Base-by-base conservation (phyloP, 345 rosid species). In the Cardamine occulta region DNA sequence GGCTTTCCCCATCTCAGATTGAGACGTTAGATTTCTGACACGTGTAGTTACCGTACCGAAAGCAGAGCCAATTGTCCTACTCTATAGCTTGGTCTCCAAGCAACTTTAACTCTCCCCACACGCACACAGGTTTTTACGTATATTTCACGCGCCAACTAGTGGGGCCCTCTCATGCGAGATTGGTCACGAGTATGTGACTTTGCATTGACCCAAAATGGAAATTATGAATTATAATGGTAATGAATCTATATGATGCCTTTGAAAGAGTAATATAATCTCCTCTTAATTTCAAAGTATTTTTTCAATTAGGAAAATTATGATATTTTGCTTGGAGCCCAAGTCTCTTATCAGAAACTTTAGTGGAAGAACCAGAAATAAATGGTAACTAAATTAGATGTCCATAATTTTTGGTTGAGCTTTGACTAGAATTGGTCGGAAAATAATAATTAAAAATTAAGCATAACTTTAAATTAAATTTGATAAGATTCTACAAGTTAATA, bases 1-100 rank as follows among this genome's bases (percentile, higher is more conserved):
- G 80, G 72, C 76, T 63, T 56, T 70, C 75, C 75, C 66, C 76
- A 55, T 70, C 58, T 15, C 29, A 63, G 80, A 76, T 34, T 69
- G 32, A 76, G 75, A 70, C 80, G 75, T 69, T 77, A 47, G 75
- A 77, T 77, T 13, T 45, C 1, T 24, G 64, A 77, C 76, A 64
- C 80, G 76, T 77, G 76, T 14, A 26, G 28, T 70, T 63, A 70
- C 64, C 66, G 72, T 77, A 77, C 76, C 62, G 72, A 77, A 64
- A 56, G 55, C 0, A 14, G 54, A 55, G 76, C 42, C 39, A 15
- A 14, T 65, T 64, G 75, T 45, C 67, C 15, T 77, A 47, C 2
- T 45, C 54, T 63, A 17, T 56, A 77, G 72, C 80, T 77, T 77
- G 80, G 67, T 56, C 66, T 54, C 80, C 80, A 77, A 77, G 80